Conservation (phyloP, 257 asterid genomes). For the Plectranthus barbatus region DNA sequence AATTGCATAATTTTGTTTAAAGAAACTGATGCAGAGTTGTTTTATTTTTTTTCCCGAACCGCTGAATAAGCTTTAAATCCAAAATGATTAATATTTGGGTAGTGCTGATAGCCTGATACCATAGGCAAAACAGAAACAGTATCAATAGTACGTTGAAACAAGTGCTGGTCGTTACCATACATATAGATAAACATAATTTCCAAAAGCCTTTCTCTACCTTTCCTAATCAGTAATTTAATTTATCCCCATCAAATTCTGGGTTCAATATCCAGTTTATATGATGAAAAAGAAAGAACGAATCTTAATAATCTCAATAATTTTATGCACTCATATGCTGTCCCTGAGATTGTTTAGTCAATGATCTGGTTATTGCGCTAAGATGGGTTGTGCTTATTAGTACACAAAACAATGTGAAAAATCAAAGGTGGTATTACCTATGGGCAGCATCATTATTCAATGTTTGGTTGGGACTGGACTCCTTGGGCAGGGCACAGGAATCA, state of each 20-base stretch:
- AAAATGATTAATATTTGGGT: neutral
- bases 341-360: neutral
- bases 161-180: neutral
- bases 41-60: neutral
- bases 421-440: constrained; percentile 42
- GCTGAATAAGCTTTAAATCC: neutral
- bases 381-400: neutral
- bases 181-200: neutral
- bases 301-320: neutral
- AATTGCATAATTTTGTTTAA: constrained; percentile 4
- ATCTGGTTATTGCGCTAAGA: constrained; percentile 2
- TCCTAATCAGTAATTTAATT: neutral
- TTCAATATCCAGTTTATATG: neutral
- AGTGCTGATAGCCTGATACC: neutral
- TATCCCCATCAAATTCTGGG: neutral
- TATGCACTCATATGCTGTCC: neutral
- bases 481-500: constrained; percentile 9
- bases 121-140: too few relatives aligned
- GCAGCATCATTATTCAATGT: neutral
- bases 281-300: neutral
- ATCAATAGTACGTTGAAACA: neutral
- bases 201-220: neutral
- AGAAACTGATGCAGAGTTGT: constrained; percentile 4
- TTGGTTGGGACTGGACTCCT: neutral
- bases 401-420: neutral